phyloP scores from a whole-genome alignment of 1,284 basidiomycete genomes.

The Sporisorium scitamineum region DNA sequence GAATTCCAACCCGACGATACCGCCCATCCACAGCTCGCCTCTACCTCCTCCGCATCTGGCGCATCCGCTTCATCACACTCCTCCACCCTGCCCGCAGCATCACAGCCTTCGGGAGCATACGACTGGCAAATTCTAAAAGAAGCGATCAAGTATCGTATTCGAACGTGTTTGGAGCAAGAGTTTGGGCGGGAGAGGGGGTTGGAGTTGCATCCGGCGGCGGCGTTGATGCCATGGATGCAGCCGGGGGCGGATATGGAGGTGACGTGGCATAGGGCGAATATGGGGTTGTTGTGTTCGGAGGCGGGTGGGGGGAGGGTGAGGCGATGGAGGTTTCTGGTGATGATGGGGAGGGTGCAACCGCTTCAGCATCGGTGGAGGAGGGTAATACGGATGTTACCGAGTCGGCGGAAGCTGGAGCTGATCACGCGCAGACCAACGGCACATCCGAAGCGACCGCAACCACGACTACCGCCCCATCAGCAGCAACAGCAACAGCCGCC shows the following conservation, averaged over 20 bases:
- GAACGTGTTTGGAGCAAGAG: slow-evolving; percentile 9
- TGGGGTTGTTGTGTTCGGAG: slow-evolving; percentile 3
- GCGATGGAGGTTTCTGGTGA: not conserved
- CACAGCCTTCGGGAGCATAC: slow-evolving; percentile 3
- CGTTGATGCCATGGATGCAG: slow-evolving; percentile 14
- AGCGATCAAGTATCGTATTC: slow-evolving; percentile 43
- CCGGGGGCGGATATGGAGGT: not conserved
- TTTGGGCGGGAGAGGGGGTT: slow-evolving; percentile 9
- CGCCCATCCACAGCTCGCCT: too few relatives aligned
- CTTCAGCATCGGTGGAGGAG: not conserved
- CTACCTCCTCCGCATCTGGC: too few relatives aligned
- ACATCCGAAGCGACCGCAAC: not conserved
- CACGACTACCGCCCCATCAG: too few relatives aligned
- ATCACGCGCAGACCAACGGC: not conserved
- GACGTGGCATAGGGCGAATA: not conserved
- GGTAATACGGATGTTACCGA: not conserved
- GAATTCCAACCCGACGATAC: slow-evolving; percentile 32
- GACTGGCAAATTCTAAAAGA: slow-evolving; percentile 46
- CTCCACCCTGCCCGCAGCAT: not conserved
- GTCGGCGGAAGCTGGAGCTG: not conserved
- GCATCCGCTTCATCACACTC: too few relatives aligned
- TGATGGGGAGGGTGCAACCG: not conserved
- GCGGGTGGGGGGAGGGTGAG: not conserved
- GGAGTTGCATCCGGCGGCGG: slow-evolving; percentile 24
- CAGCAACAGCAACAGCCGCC: slow-evolving; percentile 1